Percentiles rank a stretch among this genome's conserved stretches.
Conservation (phyloP, 768 basidiomycete species). For the Mycena polygramma region DNA sequence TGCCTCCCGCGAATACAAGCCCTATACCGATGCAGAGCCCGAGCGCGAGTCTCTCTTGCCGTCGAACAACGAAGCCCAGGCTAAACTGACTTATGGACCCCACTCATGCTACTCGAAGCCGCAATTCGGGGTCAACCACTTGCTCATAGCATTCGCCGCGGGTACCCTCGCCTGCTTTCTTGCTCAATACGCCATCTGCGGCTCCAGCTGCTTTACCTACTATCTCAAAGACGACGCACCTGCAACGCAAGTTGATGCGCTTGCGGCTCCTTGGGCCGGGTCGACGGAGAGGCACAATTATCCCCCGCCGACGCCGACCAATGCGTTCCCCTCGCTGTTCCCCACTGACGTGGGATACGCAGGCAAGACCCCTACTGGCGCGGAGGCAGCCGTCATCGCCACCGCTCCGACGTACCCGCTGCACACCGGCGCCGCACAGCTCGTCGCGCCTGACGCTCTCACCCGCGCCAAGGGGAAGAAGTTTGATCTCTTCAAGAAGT, state of each 20-base stretch:
- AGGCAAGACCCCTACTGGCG: constrained; percentile 84
- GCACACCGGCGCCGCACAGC: constrained; percentile 76
- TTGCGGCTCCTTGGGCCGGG: constrained; percentile 79
- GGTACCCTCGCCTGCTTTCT: constrained; percentile 66
- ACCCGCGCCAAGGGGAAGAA: constrained; percentile 46
- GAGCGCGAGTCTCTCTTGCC: constrained; percentile 57
- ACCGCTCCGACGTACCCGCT: constrained; percentile 86
- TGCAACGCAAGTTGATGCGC: constrained; percentile 38
- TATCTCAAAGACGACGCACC: constrained; percentile 23
- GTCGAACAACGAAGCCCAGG: constrained; percentile 26
- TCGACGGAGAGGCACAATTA: constrained; percentile 77
- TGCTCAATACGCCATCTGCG: constrained; percentile 63
- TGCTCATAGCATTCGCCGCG: constrained; percentile 64
- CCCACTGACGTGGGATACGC: constrained; percentile 84
- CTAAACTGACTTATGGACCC: constrained; percentile 20
- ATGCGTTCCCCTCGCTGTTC: constrained; percentile 78
- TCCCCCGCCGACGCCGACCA: constrained; percentile 82
- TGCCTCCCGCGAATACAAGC: constrained; percentile 32
- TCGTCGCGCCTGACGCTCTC: constrained; percentile 65
- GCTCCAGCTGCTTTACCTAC: constrained; percentile 53
- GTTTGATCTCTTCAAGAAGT: constrained; percentile 80
- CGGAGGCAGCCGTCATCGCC: constrained; percentile 77
- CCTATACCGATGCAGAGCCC: constrained; percentile 27
- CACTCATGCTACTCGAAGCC: constrained; percentile 39
- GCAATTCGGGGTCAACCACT: constrained; percentile 53